Conservation (phyloP, 2,329 filamentous ascomycete genomes). For the Cladosporium sp. region DNA sequence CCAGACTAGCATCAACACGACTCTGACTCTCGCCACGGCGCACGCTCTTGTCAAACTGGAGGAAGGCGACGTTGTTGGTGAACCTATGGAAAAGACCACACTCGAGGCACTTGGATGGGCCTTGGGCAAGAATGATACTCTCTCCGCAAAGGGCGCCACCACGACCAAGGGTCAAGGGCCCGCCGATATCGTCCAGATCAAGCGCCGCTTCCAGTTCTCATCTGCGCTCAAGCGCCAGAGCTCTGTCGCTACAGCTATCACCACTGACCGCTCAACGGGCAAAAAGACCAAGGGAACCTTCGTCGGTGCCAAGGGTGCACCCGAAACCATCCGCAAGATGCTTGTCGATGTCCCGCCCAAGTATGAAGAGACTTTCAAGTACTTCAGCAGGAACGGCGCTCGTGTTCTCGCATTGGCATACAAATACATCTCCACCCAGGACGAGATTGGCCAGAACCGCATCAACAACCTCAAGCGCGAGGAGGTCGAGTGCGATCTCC, state of each 20-base stretch:
- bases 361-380: conserved; percentile 97
- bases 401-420: conserved; percentile 90
- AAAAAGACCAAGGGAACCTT: conserved; percentile 80
- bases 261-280: conserved; percentile 63
- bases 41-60: conserved; percentile 94
- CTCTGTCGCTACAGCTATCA: conserved; percentile 77
- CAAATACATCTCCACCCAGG: conserved; percentile 77
- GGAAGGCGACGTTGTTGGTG: conserved; percentile 93
- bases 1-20: conserved; percentile 71
- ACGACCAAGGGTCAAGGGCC: conserved; percentile 36
- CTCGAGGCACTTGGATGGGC: conserved; percentile 83
- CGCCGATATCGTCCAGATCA: conserved; percentile 80
- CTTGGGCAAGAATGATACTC: conserved; percentile 79
- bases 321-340: conserved; percentile 95
- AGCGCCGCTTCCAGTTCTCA: conserved; percentile 96
- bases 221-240: conserved; percentile 94
- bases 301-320: conserved; percentile 91
- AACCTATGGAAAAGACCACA: conserved; percentile 98
- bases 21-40: conserved; percentile 86
- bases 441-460: conserved; percentile 72
- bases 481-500: conserved; percentile 75
- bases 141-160: conserved; percentile 59
- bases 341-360: conserved; percentile 72
- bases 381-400: conserved; percentile 92
- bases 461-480: conserved; percentile 95